Conservation (phyloP, 169 alveolate species). For the Plasmodium fragile region DNA sequence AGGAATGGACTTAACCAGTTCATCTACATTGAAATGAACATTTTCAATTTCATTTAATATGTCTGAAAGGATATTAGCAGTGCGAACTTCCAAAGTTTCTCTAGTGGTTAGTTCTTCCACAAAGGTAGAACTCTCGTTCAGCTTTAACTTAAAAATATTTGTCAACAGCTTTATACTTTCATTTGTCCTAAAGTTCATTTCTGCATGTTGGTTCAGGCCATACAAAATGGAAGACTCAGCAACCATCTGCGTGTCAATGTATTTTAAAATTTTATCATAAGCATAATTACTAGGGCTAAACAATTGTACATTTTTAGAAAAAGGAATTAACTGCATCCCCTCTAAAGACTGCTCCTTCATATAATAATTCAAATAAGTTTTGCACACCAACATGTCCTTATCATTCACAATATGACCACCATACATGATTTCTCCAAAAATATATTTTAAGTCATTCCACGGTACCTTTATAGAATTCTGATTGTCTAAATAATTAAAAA, state of each 20-base stretch:
- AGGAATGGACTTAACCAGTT: conserved; percentile 79
- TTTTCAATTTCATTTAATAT: conserved; percentile 57
- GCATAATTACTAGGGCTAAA: conserved; percentile 73
- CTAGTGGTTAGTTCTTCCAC: conserved; percentile 71
- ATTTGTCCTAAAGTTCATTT: conserved; percentile 73
- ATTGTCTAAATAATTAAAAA: conserved; percentile 94
- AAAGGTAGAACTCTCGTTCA: conserved; percentile 60
- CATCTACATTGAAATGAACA: conserved; percentile 64
- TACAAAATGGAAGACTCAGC: conserved; percentile 52
- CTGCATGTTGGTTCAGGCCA: conserved; percentile 76
- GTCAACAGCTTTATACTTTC: conserved; percentile 68
- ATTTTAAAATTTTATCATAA: conserved; percentile 66
- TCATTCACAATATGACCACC: conserved; percentile 98
- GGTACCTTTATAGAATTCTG: conserved; percentile 93
- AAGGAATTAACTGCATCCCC: conserved; percentile 94
- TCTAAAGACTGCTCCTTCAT: conserved; percentile 95
- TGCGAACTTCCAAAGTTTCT: conserved; percentile 49
- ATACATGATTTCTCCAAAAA: conserved; percentile 98
- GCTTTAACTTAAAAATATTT: conserved; percentile 66
- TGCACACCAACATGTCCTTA: conserved; percentile 95
- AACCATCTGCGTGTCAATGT: conserved; percentile 69
- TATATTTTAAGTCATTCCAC: conserved; percentile 96
- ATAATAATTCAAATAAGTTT: conserved; percentile 92
- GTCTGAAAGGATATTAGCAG: conserved; percentile 40
- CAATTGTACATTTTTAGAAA: conserved; percentile 78